A percentile compares a stretch with the other conserved stretches of the same genome.
Conservation (phyloP, 2,329 filamentous ascomycete species). For the Cladosporium phlei region DNA sequence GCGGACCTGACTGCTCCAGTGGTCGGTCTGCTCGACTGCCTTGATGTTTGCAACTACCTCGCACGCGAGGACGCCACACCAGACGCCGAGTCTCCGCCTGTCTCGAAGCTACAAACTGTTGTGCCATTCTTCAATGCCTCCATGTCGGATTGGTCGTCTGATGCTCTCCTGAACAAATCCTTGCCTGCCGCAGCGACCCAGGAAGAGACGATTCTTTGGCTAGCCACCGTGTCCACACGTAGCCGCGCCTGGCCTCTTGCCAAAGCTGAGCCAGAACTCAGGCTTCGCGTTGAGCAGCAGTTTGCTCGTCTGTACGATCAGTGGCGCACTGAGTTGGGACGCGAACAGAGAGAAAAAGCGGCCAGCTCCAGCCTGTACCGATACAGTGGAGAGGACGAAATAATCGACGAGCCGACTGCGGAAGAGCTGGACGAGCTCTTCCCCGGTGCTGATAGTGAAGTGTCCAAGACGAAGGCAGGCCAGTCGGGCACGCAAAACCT, state of each 20-base stretch:
- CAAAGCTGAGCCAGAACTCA: slow-evolving; percentile 16
- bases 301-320: slow-evolving; percentile 71
- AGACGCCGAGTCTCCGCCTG: not conserved
- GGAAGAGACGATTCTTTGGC: slow-evolving; percentile 23
- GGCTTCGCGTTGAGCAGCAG: slow-evolving; percentile 57
- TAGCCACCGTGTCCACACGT: slow-evolving; percentile 21
- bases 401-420: slow-evolving; percentile 68
- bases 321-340: slow-evolving; percentile 72
- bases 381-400: slow-evolving; percentile 72
- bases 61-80: not conserved
- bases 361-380: slow-evolving; percentile 73
- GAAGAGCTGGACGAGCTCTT: slow-evolving; percentile 77
- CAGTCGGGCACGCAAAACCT: slow-evolving; percentile 19
- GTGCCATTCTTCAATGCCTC: slow-evolving; percentile 24
- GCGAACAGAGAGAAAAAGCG: slow-evolving; percentile 71
- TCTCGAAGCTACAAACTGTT: slow-evolving; percentile 7
- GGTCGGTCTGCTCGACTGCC: slow-evolving; percentile 71
- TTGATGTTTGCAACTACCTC: slow-evolving; percentile 41
- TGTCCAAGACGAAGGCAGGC: not conserved
- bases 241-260: slow-evolving; percentile 13
- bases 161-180: slow-evolving; percentile 20
- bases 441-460: slow-evolving; percentile 52
- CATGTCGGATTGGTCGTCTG: slow-evolving; percentile 20
- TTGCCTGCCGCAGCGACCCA: slow-evolving; percentile 15
- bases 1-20: slow-evolving; percentile 78